phyloP scores from a whole-genome alignment of 306 rosid genomes.

The Hylodesmum podocarpum region DNA sequence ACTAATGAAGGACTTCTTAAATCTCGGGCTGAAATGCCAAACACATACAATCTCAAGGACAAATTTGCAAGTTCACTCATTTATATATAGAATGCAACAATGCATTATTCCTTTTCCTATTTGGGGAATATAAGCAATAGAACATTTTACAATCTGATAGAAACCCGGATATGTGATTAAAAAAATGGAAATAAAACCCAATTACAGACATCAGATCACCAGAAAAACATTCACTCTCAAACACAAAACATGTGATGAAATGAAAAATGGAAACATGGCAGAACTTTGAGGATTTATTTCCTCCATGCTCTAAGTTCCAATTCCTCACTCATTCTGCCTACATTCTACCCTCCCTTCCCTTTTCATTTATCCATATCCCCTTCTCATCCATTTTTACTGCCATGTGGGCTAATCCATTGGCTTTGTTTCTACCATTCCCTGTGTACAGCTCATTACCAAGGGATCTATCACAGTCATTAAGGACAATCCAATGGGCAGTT shows the following conservation, averaged over 20 bases:
- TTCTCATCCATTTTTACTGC: background rate
- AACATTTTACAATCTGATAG: background rate
- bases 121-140: background rate
- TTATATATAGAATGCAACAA: background rate
- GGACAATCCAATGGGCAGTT: constrained; percentile 1
- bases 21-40: background rate
- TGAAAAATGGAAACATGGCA: background rate
- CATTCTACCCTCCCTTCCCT: background rate
- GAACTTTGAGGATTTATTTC: background rate
- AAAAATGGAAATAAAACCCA: background rate
- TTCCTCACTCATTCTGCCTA: background rate
- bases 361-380: background rate
- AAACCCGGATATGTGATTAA: background rate
- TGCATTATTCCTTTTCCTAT: background rate
- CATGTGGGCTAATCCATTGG: background rate
- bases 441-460: background rate
- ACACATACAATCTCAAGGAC: background rate
- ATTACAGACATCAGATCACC: background rate
- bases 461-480: constrained; percentile 18
- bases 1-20: background rate
- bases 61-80: background rate
- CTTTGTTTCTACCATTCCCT: background rate
- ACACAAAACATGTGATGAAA: background rate
- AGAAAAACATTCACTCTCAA: background rate
- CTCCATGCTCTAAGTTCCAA: background rate